Evolutionary conservation across 2,329 filamentous ascomycete genomes (phyloP).

Genomic region (Cucurbitaria berberidis): DNA sequence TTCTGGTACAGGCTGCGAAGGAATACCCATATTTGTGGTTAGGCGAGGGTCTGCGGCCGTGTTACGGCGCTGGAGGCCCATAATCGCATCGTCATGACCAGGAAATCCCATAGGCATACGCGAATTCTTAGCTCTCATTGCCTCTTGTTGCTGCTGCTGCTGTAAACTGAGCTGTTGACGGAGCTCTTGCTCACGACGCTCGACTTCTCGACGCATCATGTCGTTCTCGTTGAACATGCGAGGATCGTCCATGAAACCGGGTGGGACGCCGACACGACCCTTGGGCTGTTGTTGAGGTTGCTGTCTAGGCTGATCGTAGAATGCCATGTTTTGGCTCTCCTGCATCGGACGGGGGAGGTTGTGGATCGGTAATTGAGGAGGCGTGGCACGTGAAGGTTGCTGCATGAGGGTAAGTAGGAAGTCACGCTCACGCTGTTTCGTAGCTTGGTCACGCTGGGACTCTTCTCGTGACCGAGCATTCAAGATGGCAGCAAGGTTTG

Average conservation of each 20-base stretch:
- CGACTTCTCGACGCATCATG: conserved; percentile 40
- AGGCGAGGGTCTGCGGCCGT: conserved; percentile 46
- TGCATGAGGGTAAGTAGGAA: conserved; percentile 88
- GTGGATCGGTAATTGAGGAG: conserved; percentile 42
- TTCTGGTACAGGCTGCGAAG: conserved; percentile 47
- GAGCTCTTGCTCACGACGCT: conserved; percentile 39
- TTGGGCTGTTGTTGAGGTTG: conserved; percentile 48
- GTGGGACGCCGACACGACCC: conserved; percentile 43
- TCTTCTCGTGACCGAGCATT: conserved; percentile 49
- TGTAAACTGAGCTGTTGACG: conserved; percentile 34
- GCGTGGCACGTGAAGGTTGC: conserved; percentile 51
- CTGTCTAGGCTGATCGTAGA: conserved; percentile 44
- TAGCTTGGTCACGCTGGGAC: conserved; percentile 44
- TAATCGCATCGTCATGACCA: conserved; percentile 41
- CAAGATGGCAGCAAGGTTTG: conserved; percentile 44
- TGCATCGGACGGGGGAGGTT: conserved; percentile 45
- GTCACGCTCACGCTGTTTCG: conserved; percentile 72
- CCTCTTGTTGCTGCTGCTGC: conserved; percentile 44
- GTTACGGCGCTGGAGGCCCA: conserved; percentile 46
- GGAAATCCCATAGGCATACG: conserved; percentile 43
- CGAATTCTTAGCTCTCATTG: conserved; percentile 40
- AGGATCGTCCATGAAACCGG: conserved; percentile 47
- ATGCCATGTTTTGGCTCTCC: conserved; percentile 40
- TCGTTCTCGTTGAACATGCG: conserved; percentile 43
- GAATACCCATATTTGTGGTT: conserved; percentile 51